Base-by-base conservation (phyloP, 108 stramenopile genomes). In the Cyclostephanos invisitatus region DNA sequence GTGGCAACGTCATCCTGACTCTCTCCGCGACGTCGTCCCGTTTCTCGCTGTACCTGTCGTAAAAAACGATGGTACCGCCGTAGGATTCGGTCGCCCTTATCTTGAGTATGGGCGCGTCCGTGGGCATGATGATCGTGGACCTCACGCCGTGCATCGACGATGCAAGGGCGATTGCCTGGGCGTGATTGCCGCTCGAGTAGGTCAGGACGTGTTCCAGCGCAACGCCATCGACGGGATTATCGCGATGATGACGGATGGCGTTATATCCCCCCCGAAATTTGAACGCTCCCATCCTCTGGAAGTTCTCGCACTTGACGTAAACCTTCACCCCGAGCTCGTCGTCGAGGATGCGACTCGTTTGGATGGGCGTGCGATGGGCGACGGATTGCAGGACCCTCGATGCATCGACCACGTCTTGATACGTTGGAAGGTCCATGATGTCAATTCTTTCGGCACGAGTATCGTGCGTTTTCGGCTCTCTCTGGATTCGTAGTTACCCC, bases 161-260 rank as follows among this genome's bases (percentile, higher is more conserved):
- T 17, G 80, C 75, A n/a, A 81, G 68, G 4, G 80, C 80, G n/a
- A 81, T 81, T 7, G 80, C 80, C 56, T 81, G 80, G 12, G 80
- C 75, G 32, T 81, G 80, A 37, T 81, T 81, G 5, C 80, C 80
- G 17, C 75, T 77, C n/a, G 80, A 81, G 51, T 81, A 81, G 6
- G 75, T 81, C 1, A 81, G 59, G 27, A 81, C 70, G 22, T 75
- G 74, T 11, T 38, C 59, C 38, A 76, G 53, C 17, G 62, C 32
- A 3, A 24, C 59, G 32, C n/a, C 49, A 37, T 71, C 32, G 9
- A 24, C 59, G 32, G 22, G 38, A 38, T 46, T 10, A 24, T 53
- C 35, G 37, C 32, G 32, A 32, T 21, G 72, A 36, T 81, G 75
- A 35, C 62, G 54, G 5, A 80, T 49, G 17, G 80, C 74, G 18